Percentiles rank a stretch among this genome's conserved stretches.
Conservation (phyloP, 2,329 filamentous ascomycete genomes). For the Xylaria sp. region DNA sequence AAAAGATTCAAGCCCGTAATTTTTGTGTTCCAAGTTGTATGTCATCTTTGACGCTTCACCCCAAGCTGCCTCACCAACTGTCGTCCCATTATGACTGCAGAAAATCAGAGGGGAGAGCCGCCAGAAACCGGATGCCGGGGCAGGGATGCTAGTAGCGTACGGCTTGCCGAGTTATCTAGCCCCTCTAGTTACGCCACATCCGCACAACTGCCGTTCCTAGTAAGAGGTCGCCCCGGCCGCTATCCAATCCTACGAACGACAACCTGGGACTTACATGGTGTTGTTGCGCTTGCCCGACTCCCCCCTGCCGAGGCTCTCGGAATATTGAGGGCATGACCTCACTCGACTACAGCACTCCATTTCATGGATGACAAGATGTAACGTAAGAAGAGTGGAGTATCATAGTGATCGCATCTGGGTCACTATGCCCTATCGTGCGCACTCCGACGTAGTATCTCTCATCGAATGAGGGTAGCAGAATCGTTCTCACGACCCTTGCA, state of each 20-base stretch:
- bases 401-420: background rate
- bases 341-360: conserved; percentile 14
- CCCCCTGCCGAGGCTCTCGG: conserved; percentile 34
- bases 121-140: conserved; percentile 25
- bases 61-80: background rate
- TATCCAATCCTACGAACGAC: conserved; percentile 26
- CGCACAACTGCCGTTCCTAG: conserved; percentile 37
- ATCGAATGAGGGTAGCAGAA: conserved; percentile 15
- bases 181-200: conserved; percentile 28
- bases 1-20: background rate
- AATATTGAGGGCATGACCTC: conserved; percentile 27
- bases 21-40: background rate
- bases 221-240: conserved; percentile 16
- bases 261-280: conserved; percentile 9
- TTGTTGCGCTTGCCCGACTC: conserved; percentile 17
- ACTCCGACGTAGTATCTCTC: background rate
- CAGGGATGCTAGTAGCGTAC: conserved; percentile 10
- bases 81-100: background rate
- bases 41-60: background rate
- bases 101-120: conserved; percentile 12
- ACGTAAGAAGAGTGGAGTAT: conserved; percentile 19
- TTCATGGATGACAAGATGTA: conserved; percentile 31
- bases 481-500: conserved; percentile 5
- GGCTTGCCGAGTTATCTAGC: conserved; percentile 25
- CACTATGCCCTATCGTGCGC: conserved; percentile 7